These are phyloP conservation scores for Grosmannia huntii DNA, from an alignment of 2,329 filamentous ascomycete genomes.

Conservation along the genomic window DNA sequence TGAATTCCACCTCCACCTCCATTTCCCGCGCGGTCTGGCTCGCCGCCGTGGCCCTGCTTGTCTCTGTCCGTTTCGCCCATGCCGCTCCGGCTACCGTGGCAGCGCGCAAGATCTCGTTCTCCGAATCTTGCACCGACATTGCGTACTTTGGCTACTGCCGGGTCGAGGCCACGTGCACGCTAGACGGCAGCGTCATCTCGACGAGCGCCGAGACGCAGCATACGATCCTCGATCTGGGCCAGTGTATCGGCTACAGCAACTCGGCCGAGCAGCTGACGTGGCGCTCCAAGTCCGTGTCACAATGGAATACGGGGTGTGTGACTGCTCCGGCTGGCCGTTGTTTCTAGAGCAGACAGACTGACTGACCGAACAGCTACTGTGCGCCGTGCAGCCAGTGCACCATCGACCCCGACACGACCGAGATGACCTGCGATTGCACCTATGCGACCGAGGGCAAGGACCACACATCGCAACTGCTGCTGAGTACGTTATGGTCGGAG, in stretches of 20 bases:
- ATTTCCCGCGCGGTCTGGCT: neutral
- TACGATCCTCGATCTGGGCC: slow-evolving; percentile 8
- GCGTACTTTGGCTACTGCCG: slow-evolving; percentile 11
- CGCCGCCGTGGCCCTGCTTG: neutral
- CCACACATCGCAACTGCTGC: slow-evolving; percentile 1
- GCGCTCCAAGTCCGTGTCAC: slow-evolving; percentile 3
- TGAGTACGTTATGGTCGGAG: neutral
- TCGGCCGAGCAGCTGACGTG: neutral
- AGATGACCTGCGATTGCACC: slow-evolving; percentile 8
- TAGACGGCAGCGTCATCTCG: slow-evolving; percentile 1
- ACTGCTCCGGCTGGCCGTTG: neutral
- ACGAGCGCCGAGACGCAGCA: slow-evolving; percentile 1
- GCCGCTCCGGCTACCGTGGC: neutral
- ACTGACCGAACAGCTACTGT: slow-evolving; percentile 2
- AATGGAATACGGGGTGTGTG: slow-evolving; percentile 3
- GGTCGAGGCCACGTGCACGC: slow-evolving; percentile 8
- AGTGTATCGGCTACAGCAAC: slow-evolving; percentile 7
- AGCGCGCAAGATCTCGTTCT: slow-evolving; percentile 1
- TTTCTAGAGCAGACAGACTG: neutral
- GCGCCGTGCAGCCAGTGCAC: slow-evolving; percentile 10
- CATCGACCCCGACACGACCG: slow-evolving; percentile 4
- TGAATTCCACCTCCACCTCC: neutral
- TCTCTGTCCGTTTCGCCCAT: neutral
- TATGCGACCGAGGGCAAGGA: neutral
- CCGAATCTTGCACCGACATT: slow-evolving; percentile 4